These are phyloP conservation scores for Debaryomycetaceae sp. DNA, from an alignment of 1,139 yeast species.

Conservation along the genomic window DNA sequence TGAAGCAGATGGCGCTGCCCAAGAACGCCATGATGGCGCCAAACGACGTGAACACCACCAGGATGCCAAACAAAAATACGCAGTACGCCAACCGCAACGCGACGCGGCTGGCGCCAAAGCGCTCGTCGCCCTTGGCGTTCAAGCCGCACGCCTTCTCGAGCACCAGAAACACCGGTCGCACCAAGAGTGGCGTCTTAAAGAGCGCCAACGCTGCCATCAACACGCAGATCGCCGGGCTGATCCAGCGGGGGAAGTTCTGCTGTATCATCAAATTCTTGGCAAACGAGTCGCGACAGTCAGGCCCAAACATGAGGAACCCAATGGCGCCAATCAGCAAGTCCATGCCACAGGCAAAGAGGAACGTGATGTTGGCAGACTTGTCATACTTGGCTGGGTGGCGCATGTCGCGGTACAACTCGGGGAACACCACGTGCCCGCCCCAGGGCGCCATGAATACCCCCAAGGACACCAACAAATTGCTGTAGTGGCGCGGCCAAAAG, in stretches of 20 bases:
- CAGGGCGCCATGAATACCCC: conserved; percentile 84
- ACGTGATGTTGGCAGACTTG: conserved; percentile 27
- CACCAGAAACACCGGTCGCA: conserved; percentile 38
- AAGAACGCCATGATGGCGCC: conserved; percentile 79
- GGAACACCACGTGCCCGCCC: conserved; percentile 89
- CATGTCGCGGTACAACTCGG: conserved; percentile 78
- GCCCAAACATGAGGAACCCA: conserved; percentile 42
- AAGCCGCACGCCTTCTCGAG: conserved; percentile 24
- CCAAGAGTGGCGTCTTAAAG: conserved; percentile 37
- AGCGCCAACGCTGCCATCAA: conserved; percentile 39
- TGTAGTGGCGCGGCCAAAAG: conserved; percentile 49
- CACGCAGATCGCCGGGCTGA: conserved; percentile 27
- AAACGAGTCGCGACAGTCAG: conserved; percentile 32
- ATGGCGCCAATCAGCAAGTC: conserved; percentile 31
- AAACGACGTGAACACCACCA: conserved; percentile 68
- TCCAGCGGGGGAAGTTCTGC: conserved; percentile 27
- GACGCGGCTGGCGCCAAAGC: conserved; percentile 18
- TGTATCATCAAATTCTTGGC: conserved; percentile 36
- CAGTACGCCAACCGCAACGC: conserved; percentile 15
- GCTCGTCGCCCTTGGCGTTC: conserved; percentile 20
- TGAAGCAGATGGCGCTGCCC: conserved; percentile 78
- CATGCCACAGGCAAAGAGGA: conserved; percentile 27
- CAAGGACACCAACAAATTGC: conserved; percentile 53
- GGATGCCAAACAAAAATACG: conserved; percentile 35
- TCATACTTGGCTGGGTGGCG: conserved; percentile 56